Base-by-base conservation (phyloP, 2,329 filamentous ascomycete species). In the Rhynchosporium graminicola region DNA sequence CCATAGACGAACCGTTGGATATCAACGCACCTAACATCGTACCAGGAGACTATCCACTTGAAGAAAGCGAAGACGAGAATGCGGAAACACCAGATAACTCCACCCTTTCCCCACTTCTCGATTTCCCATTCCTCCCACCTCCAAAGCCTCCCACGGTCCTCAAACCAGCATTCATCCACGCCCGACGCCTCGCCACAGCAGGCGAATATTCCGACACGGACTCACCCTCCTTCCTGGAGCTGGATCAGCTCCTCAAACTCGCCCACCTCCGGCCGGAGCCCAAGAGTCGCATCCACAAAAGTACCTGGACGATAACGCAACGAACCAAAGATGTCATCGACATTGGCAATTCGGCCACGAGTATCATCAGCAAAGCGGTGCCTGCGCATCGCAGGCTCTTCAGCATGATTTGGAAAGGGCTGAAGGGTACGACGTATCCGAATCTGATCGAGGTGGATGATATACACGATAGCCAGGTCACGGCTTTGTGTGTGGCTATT, bases 401-500 rank as follows among this genome's bases (percentile, higher is more conserved):
- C 40, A 55, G 31, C n/a, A 29, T 29, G 5, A 51, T 67, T 7
- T 67, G 65, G 65, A 38, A n/a, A 0, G 50, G 10, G 5, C 8
- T 67, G 50, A 56, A 10, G 0, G 48, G 47, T 31, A 42, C 38
- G 15, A 64, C 54, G 1, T 68, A 61, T 43, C 66, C 66, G 33
- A 66, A 68, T 57, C 28, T 66, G 31, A 45, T 68, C 9, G 58
- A 64, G 51, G 55, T 66, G 10, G 66, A 68, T 62, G 31, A 68
- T 59, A 40, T 68, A 0, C 57, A 63, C 29, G 56, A 66, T 20
- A 59, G 36, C 15, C 57, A 65, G 31, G 28, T 68, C 1, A 29
- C 62, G 50, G 60, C 64, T 15, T 20, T 68, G 26, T 57, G 54
- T 57, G 64, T 68, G 55, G 66, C 43, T 12, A 63, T 68, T 6